Evolutionary conservation across 305 asterid genomes (phyloP), one percentile per base, ranked within the genome.

Genomic region (Fraxinus sp.): DNA sequence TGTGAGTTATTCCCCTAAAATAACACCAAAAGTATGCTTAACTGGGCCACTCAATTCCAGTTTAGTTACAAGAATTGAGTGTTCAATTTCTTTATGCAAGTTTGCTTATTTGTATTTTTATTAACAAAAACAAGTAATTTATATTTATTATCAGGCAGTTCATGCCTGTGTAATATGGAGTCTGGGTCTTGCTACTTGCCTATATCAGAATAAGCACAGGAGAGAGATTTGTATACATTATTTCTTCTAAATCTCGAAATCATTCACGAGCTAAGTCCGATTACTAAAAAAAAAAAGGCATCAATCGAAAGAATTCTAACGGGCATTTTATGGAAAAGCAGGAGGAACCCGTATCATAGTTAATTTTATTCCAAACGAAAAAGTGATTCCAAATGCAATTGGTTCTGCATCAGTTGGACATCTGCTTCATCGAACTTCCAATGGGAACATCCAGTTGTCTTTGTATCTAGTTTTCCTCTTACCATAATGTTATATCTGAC

Each of bases 401-500:
- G 20, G 79, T 71, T 9, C 57, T 22, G 55, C 78, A 64, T 83
- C 68, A 8, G n/a, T 16, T 11, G 36, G 33, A 81, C 68, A 52
- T 41, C 72, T 13, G 72, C 57, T 82, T 52, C 46, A 59, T 4
- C 75, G 62, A 41, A 52, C 75, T 83, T 82, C 64, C 78, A 18
- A 72, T 4, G 76, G 76, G 43, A 39, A 71, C 57, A 82, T 73
- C 87, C 81, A 78, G 64, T 81, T 76, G 77, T 79, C 78, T 13
- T 52, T 26, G 77, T 64, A 73, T 81, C 83, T 86, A 78, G 64
- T 78, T 81, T 79, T 79, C 82, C 85, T 86, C 89, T 28, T 86
- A 85, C 82, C 73, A 55, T 80, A 18, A 64, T 74, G 82, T 82
- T 85, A 83, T 88, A 77, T 85, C 85, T 84, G 85, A 90, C 87